phyloP scores from a whole-genome alignment of 495 filamentous ascomycete species.

The Symbiotaphrina buchneri region DNA sequence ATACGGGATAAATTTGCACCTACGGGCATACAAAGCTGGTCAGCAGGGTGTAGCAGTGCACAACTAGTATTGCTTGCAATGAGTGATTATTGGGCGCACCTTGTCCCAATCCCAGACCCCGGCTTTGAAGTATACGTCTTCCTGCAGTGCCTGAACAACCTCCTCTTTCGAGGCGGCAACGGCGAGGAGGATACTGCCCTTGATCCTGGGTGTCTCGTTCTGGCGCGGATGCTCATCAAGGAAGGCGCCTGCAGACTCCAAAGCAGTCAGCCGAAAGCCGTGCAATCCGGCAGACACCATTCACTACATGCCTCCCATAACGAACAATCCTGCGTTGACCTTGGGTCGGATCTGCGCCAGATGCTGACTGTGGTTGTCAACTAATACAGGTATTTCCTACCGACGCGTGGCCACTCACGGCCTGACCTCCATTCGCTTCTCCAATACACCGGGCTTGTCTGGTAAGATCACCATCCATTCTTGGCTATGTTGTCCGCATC shows the following conservation, averaged over 20 bases:
- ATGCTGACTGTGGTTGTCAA: conserved; percentile 3
- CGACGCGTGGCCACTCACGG: conserved; percentile 24
- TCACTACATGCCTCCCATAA: neutral
- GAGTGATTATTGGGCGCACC: conserved; percentile 22
- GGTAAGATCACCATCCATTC: conserved; percentile 80
- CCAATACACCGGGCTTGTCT: conserved; percentile 42
- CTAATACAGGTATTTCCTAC: neutral
- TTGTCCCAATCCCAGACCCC: conserved; percentile 75
- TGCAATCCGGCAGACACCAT: neutral
- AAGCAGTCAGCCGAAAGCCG: neutral
- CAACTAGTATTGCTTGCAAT: too few species aligned
- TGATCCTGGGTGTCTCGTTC: conserved; percentile 38
- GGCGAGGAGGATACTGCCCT: conserved; percentile 44
- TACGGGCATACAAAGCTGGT: too few species aligned
- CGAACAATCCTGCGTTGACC: neutral
- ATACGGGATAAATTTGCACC: too few species aligned
- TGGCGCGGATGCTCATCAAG: conserved; percentile 41
- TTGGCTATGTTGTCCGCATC: too few species aligned
- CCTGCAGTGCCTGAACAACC: conserved; percentile 36
- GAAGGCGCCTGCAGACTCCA: conserved; percentile 30
- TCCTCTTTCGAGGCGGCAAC: conserved; percentile 43
- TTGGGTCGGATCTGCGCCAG: conserved; percentile 1
- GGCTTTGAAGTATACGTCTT: conserved; percentile 45
- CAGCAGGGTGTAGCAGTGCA: too few species aligned
- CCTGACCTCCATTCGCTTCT: conserved; percentile 48